Evolutionary conservation across 768 basidiomycete genomes (phyloP), one percentile per base, ranked within the genome.

Genomic region (Boletus reticuloceps): DNA sequence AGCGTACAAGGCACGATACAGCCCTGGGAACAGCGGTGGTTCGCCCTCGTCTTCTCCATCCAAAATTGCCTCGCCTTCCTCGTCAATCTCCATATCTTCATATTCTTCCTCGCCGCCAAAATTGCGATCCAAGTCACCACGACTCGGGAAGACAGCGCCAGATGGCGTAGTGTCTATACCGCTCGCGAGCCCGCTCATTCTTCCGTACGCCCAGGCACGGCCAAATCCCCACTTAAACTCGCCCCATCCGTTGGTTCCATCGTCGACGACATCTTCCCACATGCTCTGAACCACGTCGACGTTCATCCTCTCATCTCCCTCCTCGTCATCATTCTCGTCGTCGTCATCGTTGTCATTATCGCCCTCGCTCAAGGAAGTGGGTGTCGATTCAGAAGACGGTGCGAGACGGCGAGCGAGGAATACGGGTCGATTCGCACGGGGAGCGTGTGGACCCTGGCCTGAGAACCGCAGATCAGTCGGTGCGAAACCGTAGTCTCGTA

Each of bases 1-100:
- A 5, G 83, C 77, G 58, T 87, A 94, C 68, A 91, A 13, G 9
- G 91, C 89, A 16, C 86, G 82, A 64, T 94, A 94, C 2, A 88
- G 55, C 0, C 91, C 91, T 0, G 91, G 87, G 20, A 76, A 71
- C 2, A 90, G 77, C 40, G 76, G 77, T 2, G 54, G 64, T 14
- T 71, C 69, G 27, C 60, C 60, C 25, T 68, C 69, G 32, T 49
- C 59, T 1, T 56, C 65, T 16, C 9, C 12, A 12, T 32, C 32
- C 32, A 32, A 12, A 1, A 32, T 22, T 22, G 22, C 22, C 22
- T 76, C 77, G 16, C 74, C 75, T 8, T 72, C 73, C 2, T 74
- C 76, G 5, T 72, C 52, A 13, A 61, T 46, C 1, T 64, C 69
- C 50, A 60, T 53, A 0, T 53, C 61, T 55, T 64, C 71, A 9